phyloP scores from a whole-genome alignment of 1,284 basidiomycete genomes.

The Phaffia rhodozyma region DNA sequence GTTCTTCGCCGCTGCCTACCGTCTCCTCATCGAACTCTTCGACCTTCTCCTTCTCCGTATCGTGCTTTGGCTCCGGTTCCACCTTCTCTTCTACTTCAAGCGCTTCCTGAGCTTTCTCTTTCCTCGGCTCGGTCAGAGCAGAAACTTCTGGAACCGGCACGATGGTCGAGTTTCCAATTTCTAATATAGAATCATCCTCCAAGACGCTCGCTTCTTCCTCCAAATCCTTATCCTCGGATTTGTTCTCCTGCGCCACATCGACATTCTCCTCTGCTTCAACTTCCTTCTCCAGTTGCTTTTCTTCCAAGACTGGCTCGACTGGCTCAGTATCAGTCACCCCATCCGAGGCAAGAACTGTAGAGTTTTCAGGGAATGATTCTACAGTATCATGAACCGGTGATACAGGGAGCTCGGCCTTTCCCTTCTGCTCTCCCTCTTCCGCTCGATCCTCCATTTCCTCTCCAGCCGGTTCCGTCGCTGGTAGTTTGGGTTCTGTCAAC shows the following conservation, averaged over 20 bases:
- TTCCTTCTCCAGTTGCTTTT: neutral
- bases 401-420: neutral
- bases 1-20: slow-evolving; percentile 36
- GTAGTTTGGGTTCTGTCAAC: too few relatives aligned
- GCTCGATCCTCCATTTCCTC: neutral
- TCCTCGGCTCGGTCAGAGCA: neutral
- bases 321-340: neutral
- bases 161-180: too few relatives aligned
- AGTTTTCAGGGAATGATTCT: neutral
- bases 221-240: neutral
- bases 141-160: too few relatives aligned
- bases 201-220: neutral
- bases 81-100: too few relatives aligned
- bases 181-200: too few relatives aligned
- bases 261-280: neutral
- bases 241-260: neutral
- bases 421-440: neutral
- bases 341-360: neutral
- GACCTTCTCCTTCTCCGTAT: neutral
- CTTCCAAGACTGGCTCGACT: neutral
- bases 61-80: neutral
- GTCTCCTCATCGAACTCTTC: neutral
- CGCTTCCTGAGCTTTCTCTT: neutral
- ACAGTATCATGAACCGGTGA: neutral
- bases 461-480: neutral